phyloP scores from a whole-genome alignment of 31 red algal genomes.

The Endocladia muricata region DNA sequence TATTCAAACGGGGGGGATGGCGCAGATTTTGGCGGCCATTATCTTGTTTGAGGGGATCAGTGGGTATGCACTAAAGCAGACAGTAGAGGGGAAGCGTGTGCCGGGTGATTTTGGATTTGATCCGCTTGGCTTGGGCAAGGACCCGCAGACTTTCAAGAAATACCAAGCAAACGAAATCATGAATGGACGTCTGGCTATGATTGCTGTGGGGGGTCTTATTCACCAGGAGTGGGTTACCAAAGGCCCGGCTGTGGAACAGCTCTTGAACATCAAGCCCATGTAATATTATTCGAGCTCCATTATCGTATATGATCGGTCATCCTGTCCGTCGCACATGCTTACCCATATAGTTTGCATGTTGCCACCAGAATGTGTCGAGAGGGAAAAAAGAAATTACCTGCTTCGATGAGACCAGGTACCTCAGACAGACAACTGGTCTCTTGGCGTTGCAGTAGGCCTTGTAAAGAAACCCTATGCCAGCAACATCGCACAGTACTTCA shows the following conservation, averaged over 20 bases:
- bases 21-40: slow-evolving; percentile 84
- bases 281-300: too few species aligned
- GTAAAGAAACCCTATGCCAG: too few species aligned
- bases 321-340: too few species aligned
- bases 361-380: too few species aligned
- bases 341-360: too few species aligned
- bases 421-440: too few species aligned
- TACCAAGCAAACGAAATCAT: slow-evolving; percentile 92
- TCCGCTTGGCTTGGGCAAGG: slow-evolving; percentile 87
- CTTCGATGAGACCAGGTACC: too few species aligned
- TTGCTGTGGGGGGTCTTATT: slow-evolving; percentile 86
- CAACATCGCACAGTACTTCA: too few species aligned
- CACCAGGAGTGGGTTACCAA: slow-evolving; percentile 74
- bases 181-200: slow-evolving; percentile 97
- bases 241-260: slow-evolving; percentile 42
- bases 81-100: slow-evolving; percentile 83
- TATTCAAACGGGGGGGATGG: slow-evolving; percentile 79
- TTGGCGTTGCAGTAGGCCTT: too few species aligned
- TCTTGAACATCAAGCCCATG: slow-evolving; percentile 51
- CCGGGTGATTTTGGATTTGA: slow-evolving; percentile 98
- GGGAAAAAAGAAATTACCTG: too few species aligned
- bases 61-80: slow-evolving; percentile 80
- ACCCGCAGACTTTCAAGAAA: slow-evolving; percentile 56
- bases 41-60: slow-evolving; percentile 82
- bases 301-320: too few species aligned